A percentile compares a stretch with the other conserved stretches of the same genome.
These are phyloP conservation scores for Citrus maxima DNA, from an alignment of 345 rosid genomes.

Conservation along the genomic window DNA sequence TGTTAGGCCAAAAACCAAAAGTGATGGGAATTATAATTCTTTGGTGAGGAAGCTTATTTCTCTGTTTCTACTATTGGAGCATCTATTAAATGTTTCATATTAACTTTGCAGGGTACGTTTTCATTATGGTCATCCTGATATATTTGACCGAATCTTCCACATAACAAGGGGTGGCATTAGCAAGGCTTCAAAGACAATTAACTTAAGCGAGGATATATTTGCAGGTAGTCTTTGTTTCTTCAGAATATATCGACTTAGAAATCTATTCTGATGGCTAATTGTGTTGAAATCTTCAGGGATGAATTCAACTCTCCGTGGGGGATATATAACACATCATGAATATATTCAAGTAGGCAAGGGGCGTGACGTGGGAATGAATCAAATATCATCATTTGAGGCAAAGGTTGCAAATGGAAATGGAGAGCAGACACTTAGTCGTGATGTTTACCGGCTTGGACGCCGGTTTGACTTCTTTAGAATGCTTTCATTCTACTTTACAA, in stretches of 20 bases:
- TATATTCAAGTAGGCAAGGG: slow-evolving; percentile 99
- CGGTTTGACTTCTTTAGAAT: slow-evolving; percentile 95
- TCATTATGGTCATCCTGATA: slow-evolving; percentile 99
- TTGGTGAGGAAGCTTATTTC: not conserved
- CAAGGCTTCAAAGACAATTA: slow-evolving; percentile 91
- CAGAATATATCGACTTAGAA: not conserved
- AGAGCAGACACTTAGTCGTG: slow-evolving; percentile 97
- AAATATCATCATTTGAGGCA: slow-evolving; percentile 86
- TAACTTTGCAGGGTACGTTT: slow-evolving; percentile 75
- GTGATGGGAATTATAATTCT: not conserved
- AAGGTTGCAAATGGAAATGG: slow-evolving; percentile 98
- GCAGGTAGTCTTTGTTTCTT: slow-evolving; percentile 52
- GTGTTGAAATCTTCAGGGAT: slow-evolving; percentile 56
- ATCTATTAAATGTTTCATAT: slow-evolving; percentile 13
- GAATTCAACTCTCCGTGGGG: slow-evolving; percentile 93
- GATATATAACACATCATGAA: slow-evolving; percentile 92
- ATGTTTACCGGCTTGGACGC: slow-evolving; percentile 90
- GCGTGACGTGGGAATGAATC: slow-evolving; percentile 97
- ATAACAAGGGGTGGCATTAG: slow-evolving; percentile 96
- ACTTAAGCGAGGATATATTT: slow-evolving; percentile 95
- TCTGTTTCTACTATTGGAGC: slow-evolving; percentile 9
- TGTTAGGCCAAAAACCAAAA: not conserved
- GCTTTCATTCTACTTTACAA: slow-evolving; percentile 97
- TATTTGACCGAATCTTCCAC: slow-evolving; percentile 95
- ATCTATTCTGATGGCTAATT: slow-evolving; percentile 21